A percentile compares a stretch with the other conserved stretches of the same genome.
phyloP scores from a whole-genome alignment of 805 yeast species.

The Trichomonascus vanleenenianus region DNA sequence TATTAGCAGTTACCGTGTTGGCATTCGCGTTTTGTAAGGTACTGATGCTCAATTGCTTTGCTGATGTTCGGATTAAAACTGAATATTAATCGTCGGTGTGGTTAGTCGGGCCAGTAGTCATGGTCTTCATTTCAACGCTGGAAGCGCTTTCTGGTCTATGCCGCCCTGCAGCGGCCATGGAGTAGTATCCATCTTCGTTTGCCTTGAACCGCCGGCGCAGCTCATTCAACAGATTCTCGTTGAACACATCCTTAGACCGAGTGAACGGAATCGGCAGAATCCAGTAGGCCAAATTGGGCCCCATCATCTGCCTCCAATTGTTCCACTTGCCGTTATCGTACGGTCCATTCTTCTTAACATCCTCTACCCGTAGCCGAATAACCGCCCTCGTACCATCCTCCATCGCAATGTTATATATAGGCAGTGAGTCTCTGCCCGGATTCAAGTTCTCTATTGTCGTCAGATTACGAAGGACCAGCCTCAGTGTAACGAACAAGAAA shows the following conservation, averaged over 20 bases:
- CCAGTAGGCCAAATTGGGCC: constrained; percentile 26
- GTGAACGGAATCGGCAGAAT: constrained; percentile 16
- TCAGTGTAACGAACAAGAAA: constrained; percentile 36
- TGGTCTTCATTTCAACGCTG: too few relatives aligned
- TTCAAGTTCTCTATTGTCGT: constrained; percentile 46
- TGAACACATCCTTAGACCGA: constrained; percentile 3
- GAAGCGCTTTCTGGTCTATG: too few relatives aligned
- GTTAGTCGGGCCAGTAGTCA: too few relatives aligned
- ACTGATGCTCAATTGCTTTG: too few relatives aligned
- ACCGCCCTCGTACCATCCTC: constrained; percentile 39
- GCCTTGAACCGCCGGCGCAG: constrained; percentile 10
- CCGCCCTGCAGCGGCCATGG: too few relatives aligned
- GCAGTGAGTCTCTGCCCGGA: constrained; percentile 11
- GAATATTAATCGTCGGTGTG: too few relatives aligned
- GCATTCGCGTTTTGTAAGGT: too few relatives aligned
- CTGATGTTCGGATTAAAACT: too few relatives aligned
- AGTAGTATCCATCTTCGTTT: constrained; percentile 12
- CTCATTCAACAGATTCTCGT: constrained; percentile 11
- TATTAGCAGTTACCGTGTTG: too few relatives aligned
- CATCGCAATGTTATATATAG: constrained; percentile 26
- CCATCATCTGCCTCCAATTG: constrained; percentile 25
- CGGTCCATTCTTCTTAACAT: constrained; percentile 21
- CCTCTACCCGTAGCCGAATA: constrained; percentile 37
- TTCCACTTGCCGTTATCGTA: constrained; percentile 21
- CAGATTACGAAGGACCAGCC: constrained; percentile 40